These are phyloP conservation scores for Diplodia mutila DNA, from an alignment of 2,329 filamentous ascomycete species.

Conservation along the genomic window DNA sequence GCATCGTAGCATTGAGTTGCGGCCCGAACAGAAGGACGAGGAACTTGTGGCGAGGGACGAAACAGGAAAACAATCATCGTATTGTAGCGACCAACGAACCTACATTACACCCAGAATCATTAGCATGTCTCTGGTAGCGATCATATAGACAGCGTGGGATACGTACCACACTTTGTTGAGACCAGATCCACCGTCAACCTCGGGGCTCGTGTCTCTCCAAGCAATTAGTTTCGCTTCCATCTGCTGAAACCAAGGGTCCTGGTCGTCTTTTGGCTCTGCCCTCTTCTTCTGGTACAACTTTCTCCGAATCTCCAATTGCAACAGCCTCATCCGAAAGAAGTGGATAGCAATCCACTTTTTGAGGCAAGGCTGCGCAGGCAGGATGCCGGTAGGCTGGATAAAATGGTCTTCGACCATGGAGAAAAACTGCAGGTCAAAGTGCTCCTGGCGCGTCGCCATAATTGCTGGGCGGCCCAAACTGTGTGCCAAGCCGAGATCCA, in stretches of 20 bases:
- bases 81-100: constrained; percentile 72
- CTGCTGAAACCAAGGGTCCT: constrained; percentile 81
- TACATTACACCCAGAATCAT: constrained; percentile 32
- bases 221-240: constrained; percentile 79
- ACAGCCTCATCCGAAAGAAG: constrained; percentile 86
- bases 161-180: constrained; percentile 82
- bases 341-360: constrained; percentile 91
- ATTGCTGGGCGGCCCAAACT: constrained; percentile 85
- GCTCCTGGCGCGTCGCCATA: constrained; percentile 79
- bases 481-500: constrained; percentile 88
- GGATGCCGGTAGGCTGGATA: constrained; percentile 77
- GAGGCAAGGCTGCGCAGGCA: constrained; percentile 70
- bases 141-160: neutral
- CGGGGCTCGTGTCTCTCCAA: constrained; percentile 79
- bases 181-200: constrained; percentile 67
- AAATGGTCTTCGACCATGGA: constrained; percentile 78
- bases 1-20: constrained; percentile 83
- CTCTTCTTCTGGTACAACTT: constrained; percentile 85
- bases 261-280: constrained; percentile 73
- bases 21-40: constrained; percentile 77
- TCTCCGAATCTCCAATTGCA: constrained; percentile 85
- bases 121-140: neutral
- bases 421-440: constrained; percentile 85
- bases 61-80: constrained; percentile 88
- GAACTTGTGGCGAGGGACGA: constrained; percentile 88